phyloP scores from a whole-genome alignment of 2,329 filamentous ascomycete species.

The Cladosporium cucumerinum region DNA sequence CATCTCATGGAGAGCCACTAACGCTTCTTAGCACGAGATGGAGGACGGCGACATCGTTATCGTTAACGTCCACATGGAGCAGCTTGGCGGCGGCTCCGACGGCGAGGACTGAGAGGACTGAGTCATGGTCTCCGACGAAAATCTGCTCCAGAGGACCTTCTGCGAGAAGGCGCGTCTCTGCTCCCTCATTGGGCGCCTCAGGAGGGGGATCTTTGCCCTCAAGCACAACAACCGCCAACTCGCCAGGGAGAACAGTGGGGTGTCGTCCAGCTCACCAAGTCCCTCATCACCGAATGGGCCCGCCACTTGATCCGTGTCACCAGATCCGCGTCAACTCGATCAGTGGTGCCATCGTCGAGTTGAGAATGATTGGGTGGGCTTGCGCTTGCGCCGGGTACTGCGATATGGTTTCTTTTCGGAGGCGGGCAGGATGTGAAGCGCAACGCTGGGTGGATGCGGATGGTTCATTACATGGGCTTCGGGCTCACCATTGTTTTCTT shows the following conservation, averaged over 20 bases:
- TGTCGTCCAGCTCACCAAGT: constrained; percentile 74
- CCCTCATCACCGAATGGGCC: constrained; percentile 79
- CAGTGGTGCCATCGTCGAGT: constrained; percentile 40
- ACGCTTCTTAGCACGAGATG: constrained; percentile 22
- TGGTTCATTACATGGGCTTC: not conserved
- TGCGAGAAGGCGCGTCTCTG: not conserved
- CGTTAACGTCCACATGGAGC: constrained; percentile 25
- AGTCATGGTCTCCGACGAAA: not conserved
- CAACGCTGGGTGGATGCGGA: not conserved
- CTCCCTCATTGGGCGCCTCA: not conserved
- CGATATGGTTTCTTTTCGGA: not conserved
- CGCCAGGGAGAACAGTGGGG: constrained; percentile 37
- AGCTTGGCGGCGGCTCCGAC: constrained; percentile 20
- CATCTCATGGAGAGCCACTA: not conserved
- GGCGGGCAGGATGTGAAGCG: not conserved
- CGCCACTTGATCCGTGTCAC: constrained; percentile 71
- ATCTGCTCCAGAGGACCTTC: not conserved
- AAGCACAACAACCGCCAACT: not conserved
- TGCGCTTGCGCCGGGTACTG: not conserved
- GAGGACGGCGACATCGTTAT: constrained; percentile 26
- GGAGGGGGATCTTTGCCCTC: not conserved
- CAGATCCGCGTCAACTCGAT: constrained; percentile 60
- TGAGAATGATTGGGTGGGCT: not conserved
- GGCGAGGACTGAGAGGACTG: not conserved
- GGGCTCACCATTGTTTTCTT: not conserved